Percentiles rank a stretch among this genome's conserved stretches.
Conservation (phyloP, 2,329 filamentous ascomycete species). For the Venturia nashicola region DNA sequence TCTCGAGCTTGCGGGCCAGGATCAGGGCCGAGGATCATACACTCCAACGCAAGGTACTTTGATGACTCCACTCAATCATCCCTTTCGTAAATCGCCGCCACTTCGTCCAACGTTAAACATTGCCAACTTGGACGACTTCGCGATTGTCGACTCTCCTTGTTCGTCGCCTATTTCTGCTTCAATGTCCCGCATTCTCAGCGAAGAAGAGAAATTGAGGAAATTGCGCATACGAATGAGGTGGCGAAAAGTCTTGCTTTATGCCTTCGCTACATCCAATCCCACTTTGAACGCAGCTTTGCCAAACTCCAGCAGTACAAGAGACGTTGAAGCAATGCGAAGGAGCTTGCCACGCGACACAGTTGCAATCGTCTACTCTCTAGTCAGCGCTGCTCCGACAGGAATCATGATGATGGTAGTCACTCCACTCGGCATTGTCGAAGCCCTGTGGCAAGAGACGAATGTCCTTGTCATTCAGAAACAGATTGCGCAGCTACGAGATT, state of each 20-base stretch:
- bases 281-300: slow-evolving; percentile 9
- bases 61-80: not conserved
- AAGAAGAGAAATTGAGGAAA: not conserved
- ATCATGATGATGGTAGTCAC: slow-evolving; percentile 11
- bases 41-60: not conserved
- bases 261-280: slow-evolving; percentile 9
- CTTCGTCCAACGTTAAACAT: not conserved
- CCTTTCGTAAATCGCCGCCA: not conserved
- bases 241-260: slow-evolving; percentile 7
- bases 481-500: slow-evolving; percentile 8
- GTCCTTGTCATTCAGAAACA: slow-evolving; percentile 8
- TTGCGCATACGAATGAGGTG: slow-evolving; percentile 6
- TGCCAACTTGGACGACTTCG: not conserved
- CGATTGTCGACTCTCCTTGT: not conserved
- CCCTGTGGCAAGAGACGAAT: slow-evolving; percentile 11
- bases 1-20: not conserved
- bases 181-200: not conserved
- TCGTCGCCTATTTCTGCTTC: not conserved
- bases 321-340: slow-evolving; percentile 6
- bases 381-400: slow-evolving; percentile 10
- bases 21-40: not conserved
- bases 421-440: slow-evolving; percentile 8
- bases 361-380: slow-evolving; percentile 11
- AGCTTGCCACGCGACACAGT: slow-evolving; percentile 10
- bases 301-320: not conserved